Percentiles rank a stretch among this genome's conserved stretches.
phyloP scores from a whole-genome alignment of 139 green algal species.

The Micractinium conductrix region DNA sequence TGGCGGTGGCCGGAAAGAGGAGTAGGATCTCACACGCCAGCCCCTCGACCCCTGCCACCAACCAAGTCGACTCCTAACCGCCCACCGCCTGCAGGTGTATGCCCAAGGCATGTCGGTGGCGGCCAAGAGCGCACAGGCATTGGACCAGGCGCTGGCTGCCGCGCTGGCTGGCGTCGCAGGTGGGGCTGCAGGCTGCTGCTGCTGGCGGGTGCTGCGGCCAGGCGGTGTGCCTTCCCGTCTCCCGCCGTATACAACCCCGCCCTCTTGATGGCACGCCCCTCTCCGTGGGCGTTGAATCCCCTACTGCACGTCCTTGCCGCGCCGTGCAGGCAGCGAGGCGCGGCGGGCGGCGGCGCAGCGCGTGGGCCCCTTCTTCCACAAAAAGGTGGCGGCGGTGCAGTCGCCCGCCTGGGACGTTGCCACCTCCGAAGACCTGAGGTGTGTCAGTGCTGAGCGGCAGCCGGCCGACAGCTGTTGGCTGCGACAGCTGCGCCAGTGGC shows the following conservation, averaged over 20 bases:
- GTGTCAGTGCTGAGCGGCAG: not conserved
- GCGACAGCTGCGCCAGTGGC: no score
- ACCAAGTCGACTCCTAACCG: not conserved
- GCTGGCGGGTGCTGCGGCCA: no score
- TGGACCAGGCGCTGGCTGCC: not conserved
- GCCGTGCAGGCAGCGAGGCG: not conserved
- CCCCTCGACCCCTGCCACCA: not conserved
- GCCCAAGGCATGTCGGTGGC: slow-evolving; percentile 12
- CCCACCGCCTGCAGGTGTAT: not conserved
- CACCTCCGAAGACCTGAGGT: slow-evolving; percentile 7
- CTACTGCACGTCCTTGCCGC: no score
- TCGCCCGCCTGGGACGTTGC: not conserved
- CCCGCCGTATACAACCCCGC: no score
- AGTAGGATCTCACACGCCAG: no score
- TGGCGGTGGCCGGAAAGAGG: no score
- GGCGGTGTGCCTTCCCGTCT: no score
- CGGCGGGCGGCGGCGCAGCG: not conserved
- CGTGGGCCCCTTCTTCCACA: slow-evolving; percentile 8
- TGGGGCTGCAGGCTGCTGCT: not conserved
- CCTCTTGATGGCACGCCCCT: no score
- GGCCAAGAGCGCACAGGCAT: not conserved
- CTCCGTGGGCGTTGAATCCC: no score
- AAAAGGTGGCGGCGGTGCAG: slow-evolving; percentile 2
- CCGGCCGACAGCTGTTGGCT: no score
- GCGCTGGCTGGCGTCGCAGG: not conserved